Evolutionary conservation across 306 rosid genomes (phyloP).

Genomic region (Cucurbita argyrosperma): DNA sequence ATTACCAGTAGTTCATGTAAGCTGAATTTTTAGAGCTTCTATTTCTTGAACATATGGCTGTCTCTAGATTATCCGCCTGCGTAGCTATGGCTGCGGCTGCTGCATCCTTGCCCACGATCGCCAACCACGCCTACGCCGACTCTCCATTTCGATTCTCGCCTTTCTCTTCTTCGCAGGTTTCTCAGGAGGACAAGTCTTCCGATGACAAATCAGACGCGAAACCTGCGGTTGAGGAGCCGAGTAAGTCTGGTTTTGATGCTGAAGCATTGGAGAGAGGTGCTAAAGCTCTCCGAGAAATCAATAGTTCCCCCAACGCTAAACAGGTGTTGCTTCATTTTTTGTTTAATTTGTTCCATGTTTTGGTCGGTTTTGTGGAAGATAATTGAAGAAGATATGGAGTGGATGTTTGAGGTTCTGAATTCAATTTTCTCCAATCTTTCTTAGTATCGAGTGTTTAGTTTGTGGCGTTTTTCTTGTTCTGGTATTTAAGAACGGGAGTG

Average conservation of each 20-base stretch:
- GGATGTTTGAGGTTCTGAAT: not conserved
- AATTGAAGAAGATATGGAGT: not conserved
- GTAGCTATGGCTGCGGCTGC: constrained; percentile 60
- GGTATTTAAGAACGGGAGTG: not conserved
- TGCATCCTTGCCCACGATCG: constrained; percentile 33
- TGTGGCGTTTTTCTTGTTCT: not conserved
- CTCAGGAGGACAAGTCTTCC: constrained; percentile 24
- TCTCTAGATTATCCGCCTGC: constrained; percentile 50
- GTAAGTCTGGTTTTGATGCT: constrained; percentile 69
- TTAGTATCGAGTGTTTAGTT: not conserved
- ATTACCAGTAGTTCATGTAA: not conserved
- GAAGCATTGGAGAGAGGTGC: constrained; percentile 83
- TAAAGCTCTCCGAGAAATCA: constrained; percentile 77
- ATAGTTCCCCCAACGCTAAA: constrained; percentile 41
- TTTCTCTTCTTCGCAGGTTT: constrained; percentile 22
- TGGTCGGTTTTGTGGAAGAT: not conserved
- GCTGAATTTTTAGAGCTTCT: not conserved
- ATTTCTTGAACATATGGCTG: constrained; percentile 33
- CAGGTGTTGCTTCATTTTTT: constrained; percentile 23
- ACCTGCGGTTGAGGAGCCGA: constrained; percentile 41
- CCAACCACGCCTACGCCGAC: constrained; percentile 49
- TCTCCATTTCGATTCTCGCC: constrained; percentile 44
- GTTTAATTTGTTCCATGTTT: not conserved
- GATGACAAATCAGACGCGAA: constrained; percentile 33
- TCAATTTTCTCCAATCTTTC: not conserved